Evolutionary conservation across 495 filamentous ascomycete genomes (phyloP), one percentile per base, ranked within the genome.

Genomic region (Cryomyces minteri): DNA sequence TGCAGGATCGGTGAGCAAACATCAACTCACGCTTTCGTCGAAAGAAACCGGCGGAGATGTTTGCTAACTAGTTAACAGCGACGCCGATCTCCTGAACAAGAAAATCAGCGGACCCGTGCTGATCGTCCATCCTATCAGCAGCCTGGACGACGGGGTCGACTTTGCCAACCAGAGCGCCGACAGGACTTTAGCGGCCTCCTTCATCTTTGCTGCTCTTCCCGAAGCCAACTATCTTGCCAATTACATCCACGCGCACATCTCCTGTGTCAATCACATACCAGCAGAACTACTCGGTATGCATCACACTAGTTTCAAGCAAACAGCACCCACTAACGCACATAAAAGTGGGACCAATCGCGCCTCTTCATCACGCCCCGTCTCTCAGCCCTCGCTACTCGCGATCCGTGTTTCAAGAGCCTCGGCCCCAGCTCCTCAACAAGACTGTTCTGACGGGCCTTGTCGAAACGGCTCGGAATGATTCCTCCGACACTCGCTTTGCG

Each of bases 141-240:
- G 61, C 43, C 49, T 71, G 39, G 67, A 69, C 44, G 63, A 70
- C 51, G 67, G 63, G 5, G 68, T 70, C 39, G 64, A 69, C 45
- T 49, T 63, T 4, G 57, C 56, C 10, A 48, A 55, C 38, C 51
- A 46, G 58, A 39, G 32, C 4, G 61, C 59, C 43, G 51, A 49
- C 31, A 44, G 47, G 43, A 54, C 54, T 0, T 53, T 69, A 11
- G 58, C 68, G 7, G 67, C 70, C 29, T 60, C 64, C 6, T 74
- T 71, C 46, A 56, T 67, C 47, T 76, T 73, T 44, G 67, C 67
- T 14, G 58, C 60, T 10, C 58, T 63, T 5, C 31, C 61, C 0
- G 56, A 65, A n/a, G 67, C 66, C 12, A 73, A 73, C 48, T 74
- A 74, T 41, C 58, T 76, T 5, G 58, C 63, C 12, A 68, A 72